Percentiles rank a stretch among this genome's conserved stretches.
Evolutionary conservation across 2,329 filamentous ascomycete species (phyloP).

Genomic region (Fusarium ramigenum): DNA sequence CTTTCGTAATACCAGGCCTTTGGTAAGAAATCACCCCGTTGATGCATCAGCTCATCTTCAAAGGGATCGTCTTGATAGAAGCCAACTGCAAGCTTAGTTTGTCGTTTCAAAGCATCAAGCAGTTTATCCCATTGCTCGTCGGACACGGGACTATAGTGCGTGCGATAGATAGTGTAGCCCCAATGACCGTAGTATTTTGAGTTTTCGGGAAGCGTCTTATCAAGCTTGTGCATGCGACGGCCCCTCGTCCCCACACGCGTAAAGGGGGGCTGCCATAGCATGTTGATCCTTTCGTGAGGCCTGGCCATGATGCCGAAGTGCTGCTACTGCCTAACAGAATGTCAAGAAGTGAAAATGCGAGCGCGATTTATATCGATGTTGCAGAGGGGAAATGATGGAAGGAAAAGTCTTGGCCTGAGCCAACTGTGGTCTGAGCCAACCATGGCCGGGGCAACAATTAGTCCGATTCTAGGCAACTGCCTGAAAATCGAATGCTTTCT

Average conservation of each 20-base stretch:
- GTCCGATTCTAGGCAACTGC: neutral
- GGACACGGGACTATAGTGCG: neutral
- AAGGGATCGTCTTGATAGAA: neutral
- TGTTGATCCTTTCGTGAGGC: too few relatives aligned
- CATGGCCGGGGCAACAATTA: neutral
- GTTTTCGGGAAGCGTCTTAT: conserved; percentile 7
- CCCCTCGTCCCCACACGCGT: too few relatives aligned
- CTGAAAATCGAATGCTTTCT: neutral
- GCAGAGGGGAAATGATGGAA: too few relatives aligned
- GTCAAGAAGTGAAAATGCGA: too few relatives aligned
- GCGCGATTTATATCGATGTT: too few relatives aligned
- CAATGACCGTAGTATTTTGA: neutral
- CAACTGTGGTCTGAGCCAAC: too few relatives aligned
- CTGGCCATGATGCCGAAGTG: too few relatives aligned
- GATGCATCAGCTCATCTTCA: neutral
- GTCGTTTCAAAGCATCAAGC: neutral
- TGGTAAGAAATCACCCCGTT: neutral
- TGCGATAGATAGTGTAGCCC: conserved; percentile 23
- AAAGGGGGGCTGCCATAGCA: too few relatives aligned
- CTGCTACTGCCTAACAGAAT: too few relatives aligned
- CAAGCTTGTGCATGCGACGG: too few relatives aligned
- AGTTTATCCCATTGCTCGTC: conserved; percentile 6
- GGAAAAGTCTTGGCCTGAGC: too few relatives aligned
- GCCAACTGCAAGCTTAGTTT: neutral
- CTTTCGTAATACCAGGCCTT: accelerated